A percentile compares a stretch with the other conserved stretches of the same genome.
phyloP scores from a whole-genome alignment of 805 yeast species.

The Nakazawaea populi region DNA sequence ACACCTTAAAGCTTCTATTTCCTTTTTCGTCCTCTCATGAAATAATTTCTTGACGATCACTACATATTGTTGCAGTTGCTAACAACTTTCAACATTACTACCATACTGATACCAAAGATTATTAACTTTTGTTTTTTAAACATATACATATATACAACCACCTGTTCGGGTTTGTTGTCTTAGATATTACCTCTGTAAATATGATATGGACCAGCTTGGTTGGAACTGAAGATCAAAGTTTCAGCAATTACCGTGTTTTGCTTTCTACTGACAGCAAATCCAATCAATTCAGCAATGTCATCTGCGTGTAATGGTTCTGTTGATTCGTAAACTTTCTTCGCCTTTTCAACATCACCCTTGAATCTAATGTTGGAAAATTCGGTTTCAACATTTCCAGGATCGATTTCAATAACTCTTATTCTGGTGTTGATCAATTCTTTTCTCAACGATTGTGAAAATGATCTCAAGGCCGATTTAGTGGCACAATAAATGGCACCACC shows the following conservation, averaged over 20 bases:
- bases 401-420: constrained; percentile 59
- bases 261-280: constrained; percentile 51
- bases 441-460: constrained; percentile 56
- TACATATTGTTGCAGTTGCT: too few relatives aligned
- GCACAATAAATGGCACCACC: constrained; percentile 71
- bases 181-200: constrained; percentile 26
- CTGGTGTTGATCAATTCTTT: constrained; percentile 70
- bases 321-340: constrained; percentile 50
- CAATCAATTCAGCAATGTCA: constrained; percentile 57
- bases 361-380: constrained; percentile 58
- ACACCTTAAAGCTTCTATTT: too few relatives aligned
- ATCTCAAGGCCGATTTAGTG: constrained; percentile 56
- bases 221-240: constrained; percentile 64
- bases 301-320: constrained; percentile 51
- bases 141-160: not conserved
- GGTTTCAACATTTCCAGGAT: constrained; percentile 68
- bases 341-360: constrained; percentile 49
- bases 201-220: constrained; percentile 67
- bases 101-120: too few relatives aligned
- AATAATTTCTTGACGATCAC: too few relatives aligned
- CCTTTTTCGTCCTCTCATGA: too few relatives aligned
- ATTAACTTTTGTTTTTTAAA: too few relatives aligned
- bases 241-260: constrained; percentile 62
- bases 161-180: not conserved
- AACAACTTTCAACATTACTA: too few relatives aligned